Evolutionary conservation across 75 land plant species (phyloP).

Genomic region (Pinus albicaulis): DNA sequence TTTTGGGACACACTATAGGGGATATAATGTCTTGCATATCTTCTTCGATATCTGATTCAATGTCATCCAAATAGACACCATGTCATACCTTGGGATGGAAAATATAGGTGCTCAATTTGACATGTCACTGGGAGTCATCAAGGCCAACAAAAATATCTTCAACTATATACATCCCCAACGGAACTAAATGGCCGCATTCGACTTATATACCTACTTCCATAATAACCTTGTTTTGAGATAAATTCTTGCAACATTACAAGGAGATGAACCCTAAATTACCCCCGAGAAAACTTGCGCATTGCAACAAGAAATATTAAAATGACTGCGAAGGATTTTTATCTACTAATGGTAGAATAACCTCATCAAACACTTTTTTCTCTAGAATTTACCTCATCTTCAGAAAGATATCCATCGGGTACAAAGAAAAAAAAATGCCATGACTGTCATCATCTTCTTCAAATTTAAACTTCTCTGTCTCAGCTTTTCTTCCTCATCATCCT

Average conservation of each 20-base stretch:
- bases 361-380: neutral
- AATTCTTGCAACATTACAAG: neutral
- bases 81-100: neutral
- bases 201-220: too few species aligned
- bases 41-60: slow-evolving; percentile 12
- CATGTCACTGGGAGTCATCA: too few species aligned
- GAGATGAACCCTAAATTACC: neutral
- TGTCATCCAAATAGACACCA: slow-evolving; percentile 29
- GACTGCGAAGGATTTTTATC: neutral
- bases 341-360: too few species aligned
- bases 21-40: neutral
- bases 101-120: neutral
- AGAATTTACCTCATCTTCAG: slow-evolving; percentile 78
- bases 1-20: neutral
- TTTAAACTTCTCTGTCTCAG: slow-evolving; percentile 25
- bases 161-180: too few species aligned
- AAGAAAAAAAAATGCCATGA: slow-evolving; percentile 81
- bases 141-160: too few species aligned
- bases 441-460: slow-evolving; percentile 71
- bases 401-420: slow-evolving; percentile 98
- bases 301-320: neutral
- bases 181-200: too few species aligned
- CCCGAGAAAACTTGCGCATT: neutral
- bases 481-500: slow-evolving; percentile 75
- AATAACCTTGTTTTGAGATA: too few species aligned